Evolutionary conservation across 2,329 filamentous ascomycete species (phyloP).

Genomic region (Clathrospora elynae): DNA sequence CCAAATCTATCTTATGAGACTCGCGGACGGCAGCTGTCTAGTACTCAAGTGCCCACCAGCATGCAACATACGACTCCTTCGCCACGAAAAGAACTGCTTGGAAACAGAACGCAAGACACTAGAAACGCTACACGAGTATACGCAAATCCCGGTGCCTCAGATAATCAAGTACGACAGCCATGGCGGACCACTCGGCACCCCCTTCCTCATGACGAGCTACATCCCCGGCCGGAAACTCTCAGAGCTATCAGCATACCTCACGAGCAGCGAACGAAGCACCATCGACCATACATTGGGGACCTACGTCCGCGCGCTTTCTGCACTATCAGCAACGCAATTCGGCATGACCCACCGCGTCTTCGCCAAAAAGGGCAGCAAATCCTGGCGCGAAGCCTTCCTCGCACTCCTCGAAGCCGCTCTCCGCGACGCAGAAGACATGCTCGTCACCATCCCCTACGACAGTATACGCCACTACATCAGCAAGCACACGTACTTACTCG

Average conservation of each 20-base stretch:
- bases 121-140: constrained; percentile 45
- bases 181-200: constrained; percentile 34
- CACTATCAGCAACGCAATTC: constrained; percentile 56
- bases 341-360: constrained; percentile 57
- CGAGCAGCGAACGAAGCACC: constrained; percentile 39
- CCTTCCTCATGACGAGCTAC: constrained; percentile 44
- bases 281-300: constrained; percentile 51
- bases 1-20: constrained; percentile 50
- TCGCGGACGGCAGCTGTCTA: constrained; percentile 47
- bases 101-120: constrained; percentile 49
- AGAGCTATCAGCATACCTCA: constrained; percentile 40
- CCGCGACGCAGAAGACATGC: constrained; percentile 63
- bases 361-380: constrained; percentile 51
- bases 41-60: constrained; percentile 51
- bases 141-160: constrained; percentile 46
- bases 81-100: constrained; percentile 51
- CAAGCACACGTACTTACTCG: constrained; percentile 53
- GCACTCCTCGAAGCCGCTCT: constrained; percentile 58
- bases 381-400: constrained; percentile 61
- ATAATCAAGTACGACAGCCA: constrained; percentile 48
- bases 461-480: constrained; percentile 58
- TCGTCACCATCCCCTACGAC: constrained; percentile 62
- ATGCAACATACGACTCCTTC: constrained; percentile 47
- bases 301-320: constrained; percentile 51
- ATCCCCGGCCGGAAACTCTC: constrained; percentile 44